These are phyloP conservation scores for Russula olivacea DNA, from an alignment of 768 basidiomycete species.

Conservation along the genomic window DNA sequence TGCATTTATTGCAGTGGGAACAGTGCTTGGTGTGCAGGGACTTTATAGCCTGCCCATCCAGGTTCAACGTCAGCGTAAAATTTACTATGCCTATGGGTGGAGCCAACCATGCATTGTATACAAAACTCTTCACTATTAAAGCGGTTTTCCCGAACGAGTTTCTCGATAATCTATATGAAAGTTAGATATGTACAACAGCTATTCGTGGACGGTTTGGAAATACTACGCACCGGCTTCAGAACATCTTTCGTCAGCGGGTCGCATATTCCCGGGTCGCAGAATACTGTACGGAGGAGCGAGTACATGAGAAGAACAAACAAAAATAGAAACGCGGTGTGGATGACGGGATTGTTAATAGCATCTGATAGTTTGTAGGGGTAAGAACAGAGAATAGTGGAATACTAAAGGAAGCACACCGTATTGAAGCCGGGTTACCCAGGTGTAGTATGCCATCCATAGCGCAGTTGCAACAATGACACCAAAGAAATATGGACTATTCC, in stretches of 20 bases:
- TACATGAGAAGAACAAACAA: background rate
- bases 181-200: background rate
- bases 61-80: background rate
- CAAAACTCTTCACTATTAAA: conserved; percentile 1
- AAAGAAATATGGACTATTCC: background rate
- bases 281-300: background rate
- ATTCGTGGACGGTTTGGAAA: too few relatives aligned
- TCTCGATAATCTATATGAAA: background rate
- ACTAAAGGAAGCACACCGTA: background rate
- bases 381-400: background rate
- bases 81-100: too few relatives aligned
- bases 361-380: background rate
- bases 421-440: conserved; percentile 11
- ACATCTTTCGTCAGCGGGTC: background rate
- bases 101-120: conserved; percentile 7
- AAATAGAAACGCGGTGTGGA: background rate
- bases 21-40: background rate
- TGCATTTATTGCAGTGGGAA: conserved; percentile 8
- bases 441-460: conserved; percentile 9
- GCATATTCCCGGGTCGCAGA: conserved; percentile 9
- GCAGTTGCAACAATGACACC: background rate
- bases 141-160: background rate
- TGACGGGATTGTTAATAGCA: background rate
- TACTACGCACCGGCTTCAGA: conserved; percentile 8
- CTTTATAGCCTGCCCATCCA: background rate